A percentile compares a stretch with the other conserved stretches of the same genome.
Conservation (phyloP, 2,329 filamentous ascomycete genomes). For the Septoria petroselini region DNA sequence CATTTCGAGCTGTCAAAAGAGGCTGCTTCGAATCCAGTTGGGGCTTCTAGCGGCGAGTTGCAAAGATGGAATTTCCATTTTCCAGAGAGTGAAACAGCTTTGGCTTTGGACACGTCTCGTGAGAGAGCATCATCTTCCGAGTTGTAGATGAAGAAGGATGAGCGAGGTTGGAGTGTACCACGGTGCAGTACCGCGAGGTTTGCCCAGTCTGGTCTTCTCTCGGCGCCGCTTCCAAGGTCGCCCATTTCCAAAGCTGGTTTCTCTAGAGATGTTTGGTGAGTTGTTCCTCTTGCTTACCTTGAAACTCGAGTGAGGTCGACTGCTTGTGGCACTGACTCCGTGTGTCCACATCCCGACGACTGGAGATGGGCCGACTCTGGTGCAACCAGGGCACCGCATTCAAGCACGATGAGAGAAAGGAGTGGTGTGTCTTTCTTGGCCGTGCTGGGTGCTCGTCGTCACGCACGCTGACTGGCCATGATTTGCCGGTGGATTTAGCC, state of each 20-base stretch:
- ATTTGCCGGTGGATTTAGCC: background rate
- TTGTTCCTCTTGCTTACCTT: background rate
- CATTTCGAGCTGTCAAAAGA: constrained; percentile 44
- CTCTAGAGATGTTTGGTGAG: background rate
- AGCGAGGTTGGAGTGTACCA: constrained; percentile 57
- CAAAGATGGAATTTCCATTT: constrained; percentile 43
- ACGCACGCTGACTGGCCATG: background rate
- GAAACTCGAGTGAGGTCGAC: background rate
- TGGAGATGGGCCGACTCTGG: background rate
- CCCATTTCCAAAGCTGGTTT: constrained; percentile 11
- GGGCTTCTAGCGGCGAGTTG: constrained; percentile 39
- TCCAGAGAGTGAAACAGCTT: constrained; percentile 36
- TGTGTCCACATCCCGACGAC: constrained; percentile 8
- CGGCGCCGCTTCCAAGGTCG: constrained; percentile 5
- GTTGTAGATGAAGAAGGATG: constrained; percentile 56
- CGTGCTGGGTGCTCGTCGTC: background rate
- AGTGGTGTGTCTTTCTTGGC: background rate
- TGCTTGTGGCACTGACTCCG: background rate
- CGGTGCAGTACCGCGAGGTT: constrained; percentile 60
- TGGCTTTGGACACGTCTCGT: constrained; percentile 37
- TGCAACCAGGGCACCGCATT: too few species aligned
- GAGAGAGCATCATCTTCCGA: constrained; percentile 50
- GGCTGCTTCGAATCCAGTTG: constrained; percentile 36
- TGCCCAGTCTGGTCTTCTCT: constrained; percentile 56
- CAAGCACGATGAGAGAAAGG: too few species aligned